Base-by-base conservation (phyloP, 352 stramenopile genomes). In the Globisporangium abappressorium region DNA sequence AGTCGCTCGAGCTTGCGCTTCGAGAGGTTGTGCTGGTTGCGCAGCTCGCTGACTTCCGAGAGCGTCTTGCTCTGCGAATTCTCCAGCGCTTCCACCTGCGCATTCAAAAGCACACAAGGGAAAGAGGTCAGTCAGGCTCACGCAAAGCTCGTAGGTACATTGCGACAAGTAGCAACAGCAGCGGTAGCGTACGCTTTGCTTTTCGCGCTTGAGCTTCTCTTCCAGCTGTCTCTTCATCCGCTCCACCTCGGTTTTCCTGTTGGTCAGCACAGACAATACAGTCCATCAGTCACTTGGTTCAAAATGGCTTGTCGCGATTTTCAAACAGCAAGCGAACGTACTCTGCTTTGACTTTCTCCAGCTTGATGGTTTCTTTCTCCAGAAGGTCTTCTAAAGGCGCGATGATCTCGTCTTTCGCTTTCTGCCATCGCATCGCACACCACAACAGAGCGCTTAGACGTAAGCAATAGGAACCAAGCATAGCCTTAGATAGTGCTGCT, bases 21-120 rank as follows among this genome's bases (percentile, higher is more conserved):
- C 14, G 80, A 78, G 36, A 83, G 68, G 30, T 89, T 80, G 71
- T 94, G 88, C 38, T 92, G 86, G 47, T 89, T 92, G 22, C 79
- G 74, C 36, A 96, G 55, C 55, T 94, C 76, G 5, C 78, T 80
- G 15, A 96, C 71, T 67, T 94, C 85, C 2, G 80, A 85, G 2
- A 86, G 64, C 0, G 83, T 96, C 73, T 93, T 86, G 24, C 68
- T 81, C 56, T 94, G 84, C 7, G 81, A 76, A 34, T 71, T 72
- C 69, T 96, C 88, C 49, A 89, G 68, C 0, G 69, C 65, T 12
- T 94, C 86, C 38, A 93, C 81, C 88, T 95, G 54, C 33, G 69
- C 14, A 51, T 57, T 26, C 14, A 38, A 34, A 22, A 18, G 15
- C 49, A 43, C 14, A 57, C 43, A 8, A 54, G 20, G 28, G 14